These are phyloP conservation scores for Mycena rosella DNA, from an alignment of 768 basidiomycete species.

Conservation along the genomic window DNA sequence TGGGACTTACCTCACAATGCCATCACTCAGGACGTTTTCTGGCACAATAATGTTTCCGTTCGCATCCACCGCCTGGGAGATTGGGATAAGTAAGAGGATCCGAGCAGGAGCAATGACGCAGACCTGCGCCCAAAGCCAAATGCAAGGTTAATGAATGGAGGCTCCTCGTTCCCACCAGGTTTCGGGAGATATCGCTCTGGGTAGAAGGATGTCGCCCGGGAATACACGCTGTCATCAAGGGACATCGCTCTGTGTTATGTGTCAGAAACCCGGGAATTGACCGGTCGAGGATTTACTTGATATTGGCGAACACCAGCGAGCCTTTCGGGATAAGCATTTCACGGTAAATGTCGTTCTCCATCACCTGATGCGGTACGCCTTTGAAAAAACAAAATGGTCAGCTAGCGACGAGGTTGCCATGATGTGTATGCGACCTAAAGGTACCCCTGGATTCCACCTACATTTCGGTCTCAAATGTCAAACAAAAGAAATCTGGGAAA, in stretches of 20 bases:
- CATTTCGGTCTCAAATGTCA: background rate
- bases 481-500: background rate
- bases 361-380: conserved; percentile 47
- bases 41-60: conserved; percentile 54
- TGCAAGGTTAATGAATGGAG: conserved; percentile 10
- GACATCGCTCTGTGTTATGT: conserved; percentile 41
- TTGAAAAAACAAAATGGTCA: conserved; percentile 10
- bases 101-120: background rate
- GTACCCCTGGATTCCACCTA: conserved; percentile 10
- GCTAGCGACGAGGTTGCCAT: background rate
- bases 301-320: conserved; percentile 40
- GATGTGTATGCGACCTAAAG: background rate
- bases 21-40: conserved; percentile 52
- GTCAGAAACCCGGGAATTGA: background rate
- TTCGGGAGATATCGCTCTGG: conserved; percentile 43
- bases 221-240: conserved; percentile 43
- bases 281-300: conserved; percentile 22
- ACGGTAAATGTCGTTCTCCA: conserved; percentile 51
- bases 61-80: conserved; percentile 54
- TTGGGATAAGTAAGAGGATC: conserved; percentile 30
- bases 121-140: conserved; percentile 33
- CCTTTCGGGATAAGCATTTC: conserved; percentile 51
- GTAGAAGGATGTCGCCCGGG: conserved; percentile 43
- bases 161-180: conserved; percentile 15
- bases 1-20: conserved; percentile 56